These are phyloP conservation scores for peach (Prunus persica) DNA, from an alignment of 306 rosid genomes.

Conservation along the genomic window DNA sequence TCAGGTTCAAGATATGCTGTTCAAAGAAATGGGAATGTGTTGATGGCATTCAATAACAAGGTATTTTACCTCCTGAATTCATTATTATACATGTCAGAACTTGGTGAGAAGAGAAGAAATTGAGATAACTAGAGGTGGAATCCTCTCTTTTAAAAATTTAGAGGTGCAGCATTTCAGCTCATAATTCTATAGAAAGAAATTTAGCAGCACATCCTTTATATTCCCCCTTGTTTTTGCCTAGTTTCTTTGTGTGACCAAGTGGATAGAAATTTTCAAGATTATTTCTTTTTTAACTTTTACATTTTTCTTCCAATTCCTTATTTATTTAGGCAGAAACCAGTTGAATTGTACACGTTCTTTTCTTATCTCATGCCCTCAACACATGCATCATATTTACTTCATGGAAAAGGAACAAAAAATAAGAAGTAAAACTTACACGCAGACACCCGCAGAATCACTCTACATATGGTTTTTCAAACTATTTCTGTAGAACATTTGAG, in stretches of 20 bases:
- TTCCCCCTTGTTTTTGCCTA: background rate
- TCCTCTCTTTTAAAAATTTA: background rate
- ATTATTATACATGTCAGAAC: slow-evolving; percentile 6
- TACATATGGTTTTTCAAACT: background rate
- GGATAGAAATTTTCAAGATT: background rate
- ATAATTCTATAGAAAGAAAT: background rate
- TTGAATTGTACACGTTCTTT: background rate
- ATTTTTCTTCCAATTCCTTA: background rate
- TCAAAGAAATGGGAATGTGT: slow-evolving; percentile 88
- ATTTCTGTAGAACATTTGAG: background rate
- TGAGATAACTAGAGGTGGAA: background rate
- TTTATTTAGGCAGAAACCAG: background rate
- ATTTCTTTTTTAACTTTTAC: background rate
- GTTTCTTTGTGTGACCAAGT: background rate
- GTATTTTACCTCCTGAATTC: slow-evolving; percentile 36
- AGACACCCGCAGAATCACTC: background rate
- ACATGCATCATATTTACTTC: background rate
- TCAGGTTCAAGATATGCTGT: slow-evolving; percentile 98
- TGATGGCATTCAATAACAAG: slow-evolving; percentile 97
- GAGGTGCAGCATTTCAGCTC: background rate
- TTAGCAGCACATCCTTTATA: background rate
- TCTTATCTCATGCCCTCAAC: background rate
- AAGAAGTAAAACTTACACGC: background rate
- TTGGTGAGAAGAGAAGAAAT: background rate
- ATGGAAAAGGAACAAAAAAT: background rate